phyloP scores from a whole-genome alignment of 306 rosid species.

The Cicer pinnatifidum region DNA sequence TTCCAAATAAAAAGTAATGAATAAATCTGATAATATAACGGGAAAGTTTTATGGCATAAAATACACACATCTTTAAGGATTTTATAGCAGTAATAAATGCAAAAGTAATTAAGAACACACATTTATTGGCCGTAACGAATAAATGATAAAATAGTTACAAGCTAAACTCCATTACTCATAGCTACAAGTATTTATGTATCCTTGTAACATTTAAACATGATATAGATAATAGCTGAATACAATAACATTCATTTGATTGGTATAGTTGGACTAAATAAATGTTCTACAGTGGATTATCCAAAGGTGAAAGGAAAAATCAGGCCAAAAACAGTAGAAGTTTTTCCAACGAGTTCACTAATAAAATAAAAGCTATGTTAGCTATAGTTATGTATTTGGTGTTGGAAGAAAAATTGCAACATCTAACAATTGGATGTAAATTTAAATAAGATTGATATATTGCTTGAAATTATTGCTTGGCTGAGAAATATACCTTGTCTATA shows the following conservation, averaged over 20 bases:
- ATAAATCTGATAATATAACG: constrained; percentile 16
- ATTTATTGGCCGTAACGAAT: background rate
- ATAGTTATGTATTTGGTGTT: background rate
- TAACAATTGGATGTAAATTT: background rate
- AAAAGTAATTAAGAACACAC: constrained; percentile 11
- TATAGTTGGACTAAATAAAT: background rate
- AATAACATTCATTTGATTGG: constrained; percentile 20
- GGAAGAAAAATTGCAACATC: constrained; percentile 9
- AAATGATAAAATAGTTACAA: background rate
- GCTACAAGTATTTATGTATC: constrained; percentile 23
- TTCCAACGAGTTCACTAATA: background rate
- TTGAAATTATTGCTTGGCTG: constrained; percentile 29
- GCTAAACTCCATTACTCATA: background rate
- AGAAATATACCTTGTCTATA: constrained; percentile 82
- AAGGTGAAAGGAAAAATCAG: constrained; percentile 11
- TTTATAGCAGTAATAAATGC: background rate
- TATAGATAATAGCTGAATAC: background rate
- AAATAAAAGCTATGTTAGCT: background rate
- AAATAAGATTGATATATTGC: constrained; percentile 24
- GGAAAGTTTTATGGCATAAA: background rate
- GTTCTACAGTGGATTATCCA: background rate
- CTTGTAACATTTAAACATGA: constrained; percentile 15
- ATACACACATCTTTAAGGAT: constrained; percentile 17
- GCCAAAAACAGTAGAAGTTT: background rate
- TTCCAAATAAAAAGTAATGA: background rate